Conservation (phyloP, 1,284 basidiomycete species). For the Amylostereum areolatum region DNA sequence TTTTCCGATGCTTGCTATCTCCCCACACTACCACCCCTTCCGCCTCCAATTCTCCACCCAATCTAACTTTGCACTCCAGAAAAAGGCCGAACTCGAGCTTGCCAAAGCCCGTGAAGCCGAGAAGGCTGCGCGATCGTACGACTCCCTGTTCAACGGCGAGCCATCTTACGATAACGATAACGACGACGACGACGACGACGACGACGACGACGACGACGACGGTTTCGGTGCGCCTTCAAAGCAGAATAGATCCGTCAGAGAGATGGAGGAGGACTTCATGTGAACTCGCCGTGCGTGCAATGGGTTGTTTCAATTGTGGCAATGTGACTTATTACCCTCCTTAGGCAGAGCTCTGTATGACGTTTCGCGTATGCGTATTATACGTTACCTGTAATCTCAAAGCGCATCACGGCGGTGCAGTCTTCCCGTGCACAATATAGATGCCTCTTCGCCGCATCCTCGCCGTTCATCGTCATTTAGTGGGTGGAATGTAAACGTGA, state of each 20-base stretch:
- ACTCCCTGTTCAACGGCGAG: constrained; percentile 48
- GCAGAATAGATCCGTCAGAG: constrained; percentile 54
- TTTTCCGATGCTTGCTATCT: constrained; percentile 1
- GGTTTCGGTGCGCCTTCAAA: constrained; percentile 27
- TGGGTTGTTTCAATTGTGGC: too few relatives aligned
- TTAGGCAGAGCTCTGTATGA: too few relatives aligned
- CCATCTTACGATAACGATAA: constrained; percentile 38
- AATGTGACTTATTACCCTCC: too few relatives aligned
- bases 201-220: constrained; percentile 33
- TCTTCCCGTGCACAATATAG: too few relatives aligned
- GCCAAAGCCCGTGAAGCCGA: constrained; percentile 65
- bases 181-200: constrained; percentile 27
- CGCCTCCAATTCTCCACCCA: neutral
- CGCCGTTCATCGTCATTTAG: too few relatives aligned
- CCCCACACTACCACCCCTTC: neutral
- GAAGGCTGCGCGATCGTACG: constrained; percentile 74
- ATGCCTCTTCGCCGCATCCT: too few relatives aligned
- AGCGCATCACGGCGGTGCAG: too few relatives aligned
- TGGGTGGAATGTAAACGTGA: too few relatives aligned
- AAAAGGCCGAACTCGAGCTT: constrained; percentile 66
- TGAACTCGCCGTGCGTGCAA: too few relatives aligned
- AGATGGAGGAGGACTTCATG: constrained; percentile 54
- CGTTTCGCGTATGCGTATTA: too few relatives aligned
- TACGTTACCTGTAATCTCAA: too few relatives aligned
- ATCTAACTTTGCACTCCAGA: constrained; percentile 31